Percentiles rank a stretch among this genome's conserved stretches.
phyloP scores from a whole-genome alignment of 306 rosid genomes.

The Fragaria nilgerrensis region DNA sequence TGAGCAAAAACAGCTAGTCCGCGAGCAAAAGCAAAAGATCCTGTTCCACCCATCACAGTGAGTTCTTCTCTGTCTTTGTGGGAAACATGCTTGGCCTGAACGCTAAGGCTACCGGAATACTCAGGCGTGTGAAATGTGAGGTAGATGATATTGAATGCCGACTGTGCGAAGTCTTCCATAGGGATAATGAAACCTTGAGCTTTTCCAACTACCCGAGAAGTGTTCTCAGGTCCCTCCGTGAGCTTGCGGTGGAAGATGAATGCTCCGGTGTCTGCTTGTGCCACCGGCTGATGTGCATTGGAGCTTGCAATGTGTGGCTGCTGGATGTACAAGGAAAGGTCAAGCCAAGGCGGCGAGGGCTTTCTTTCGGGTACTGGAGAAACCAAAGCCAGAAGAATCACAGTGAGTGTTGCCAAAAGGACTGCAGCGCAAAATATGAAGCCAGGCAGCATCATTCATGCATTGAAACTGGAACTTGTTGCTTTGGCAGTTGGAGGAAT shows the following conservation, averaged over 20 bases:
- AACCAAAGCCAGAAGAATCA: slow-evolving; percentile 60
- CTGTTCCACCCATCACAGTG: slow-evolving; percentile 77
- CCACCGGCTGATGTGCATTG: slow-evolving; percentile 14
- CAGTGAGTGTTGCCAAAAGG: slow-evolving; percentile 51
- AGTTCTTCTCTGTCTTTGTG: slow-evolving; percentile 40
- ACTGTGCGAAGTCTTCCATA: slow-evolving; percentile 47
- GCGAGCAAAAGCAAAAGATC: slow-evolving; percentile 86
- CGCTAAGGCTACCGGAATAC: slow-evolving; percentile 66
- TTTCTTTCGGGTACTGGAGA: slow-evolving; percentile 53
- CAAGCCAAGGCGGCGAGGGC: slow-evolving; percentile 46
- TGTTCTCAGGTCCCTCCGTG: slow-evolving; percentile 72
- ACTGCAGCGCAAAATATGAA: slow-evolving; percentile 58
- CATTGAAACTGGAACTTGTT: slow-evolving; percentile 5
- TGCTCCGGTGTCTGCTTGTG: slow-evolving; percentile 36
- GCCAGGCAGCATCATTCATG: slow-evolving; percentile 40
- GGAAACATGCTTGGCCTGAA: slow-evolving; percentile 43
- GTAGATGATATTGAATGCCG: slow-evolving; percentile 67
- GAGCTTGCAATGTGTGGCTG: slow-evolving; percentile 40
- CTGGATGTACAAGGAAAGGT: slow-evolving; percentile 75
- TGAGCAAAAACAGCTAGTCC: slow-evolving; percentile 62
- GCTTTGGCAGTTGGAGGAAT: slow-evolving; percentile 1
- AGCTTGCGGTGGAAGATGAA: slow-evolving; percentile 57
- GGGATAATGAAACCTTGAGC: slow-evolving; percentile 79
- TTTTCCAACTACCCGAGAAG: slow-evolving; percentile 58
- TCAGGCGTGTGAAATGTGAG: slow-evolving; percentile 59